Percentiles rank a stretch among this genome's conserved stretches.
Evolutionary conservation across 495 filamentous ascomycete species (phyloP).

Genomic region (Podospora conica): DNA sequence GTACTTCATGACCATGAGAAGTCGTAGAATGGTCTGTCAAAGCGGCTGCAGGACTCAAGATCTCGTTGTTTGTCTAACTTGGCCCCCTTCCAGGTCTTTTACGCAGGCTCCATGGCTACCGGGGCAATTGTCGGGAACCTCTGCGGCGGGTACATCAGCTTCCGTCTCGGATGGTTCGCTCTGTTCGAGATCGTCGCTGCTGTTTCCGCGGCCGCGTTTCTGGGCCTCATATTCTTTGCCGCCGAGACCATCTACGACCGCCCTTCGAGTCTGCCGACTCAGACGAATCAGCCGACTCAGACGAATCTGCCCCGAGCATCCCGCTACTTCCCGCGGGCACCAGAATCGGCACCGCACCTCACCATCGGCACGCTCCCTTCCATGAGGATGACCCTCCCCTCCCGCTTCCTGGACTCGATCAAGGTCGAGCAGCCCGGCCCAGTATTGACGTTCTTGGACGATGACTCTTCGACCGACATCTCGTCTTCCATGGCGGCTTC

Average conservation of each 20-base stretch:
- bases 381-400: conserved; percentile 23
- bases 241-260: conserved; percentile 52
- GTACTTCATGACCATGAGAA: conserved; percentile 47
- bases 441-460: conserved; percentile 16
- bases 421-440: not conserved
- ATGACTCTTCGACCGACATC: conserved; percentile 12
- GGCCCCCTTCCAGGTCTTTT: conserved; percentile 34
- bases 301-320: conserved; percentile 17
- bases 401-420: conserved; percentile 16
- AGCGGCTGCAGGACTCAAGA: not conserved
- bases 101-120: conserved; percentile 46
- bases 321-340: conserved; percentile 6
- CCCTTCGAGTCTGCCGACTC: conserved; percentile 15
- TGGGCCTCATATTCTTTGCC: conserved; percentile 41
- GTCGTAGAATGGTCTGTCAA: conserved; percentile 38
- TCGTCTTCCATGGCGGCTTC: conserved; percentile 1
- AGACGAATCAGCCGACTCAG: too few species aligned
- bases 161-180: conserved; percentile 36
- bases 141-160: conserved; percentile 44
- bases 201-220: conserved; percentile 20
- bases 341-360: conserved; percentile 19
- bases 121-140: conserved; percentile 45
- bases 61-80: not conserved
- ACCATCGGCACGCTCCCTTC: conserved; percentile 22
- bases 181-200: conserved; percentile 43